These are phyloP conservation scores for Quercus tomentella DNA, from an alignment of 331 rosid species.

Conservation along the genomic window DNA sequence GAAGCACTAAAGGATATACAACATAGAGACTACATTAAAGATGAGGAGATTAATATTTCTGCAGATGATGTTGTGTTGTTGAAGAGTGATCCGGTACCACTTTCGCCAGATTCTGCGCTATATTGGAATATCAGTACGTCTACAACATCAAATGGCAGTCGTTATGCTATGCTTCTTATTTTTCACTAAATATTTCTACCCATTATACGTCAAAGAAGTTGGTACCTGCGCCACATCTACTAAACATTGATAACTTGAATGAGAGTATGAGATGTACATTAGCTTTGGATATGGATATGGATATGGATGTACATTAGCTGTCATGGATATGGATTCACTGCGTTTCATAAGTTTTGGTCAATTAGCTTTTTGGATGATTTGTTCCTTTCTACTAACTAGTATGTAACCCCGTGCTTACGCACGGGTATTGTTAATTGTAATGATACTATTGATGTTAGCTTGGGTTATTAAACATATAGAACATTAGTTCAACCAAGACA, in stretches of 20 bases:
- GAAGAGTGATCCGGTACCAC: conserved; percentile 39
- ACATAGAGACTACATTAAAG: conserved; percentile 26
- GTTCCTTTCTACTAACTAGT: not conserved
- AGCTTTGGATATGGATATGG: too few species aligned
- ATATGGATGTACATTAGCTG: not conserved
- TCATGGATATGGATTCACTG: not conserved
- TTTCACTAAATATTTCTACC: not conserved
- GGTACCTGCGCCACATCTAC: not conserved
- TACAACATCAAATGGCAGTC: conserved; percentile 49
- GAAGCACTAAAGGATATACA: conserved; percentile 46
- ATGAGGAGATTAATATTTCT: conserved; percentile 42
- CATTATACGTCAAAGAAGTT: not conserved
- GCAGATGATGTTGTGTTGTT: conserved; percentile 44
- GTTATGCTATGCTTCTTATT: conserved; percentile 15
- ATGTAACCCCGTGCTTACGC: too few species aligned
- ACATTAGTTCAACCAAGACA: too few species aligned
- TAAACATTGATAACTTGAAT: not conserved
- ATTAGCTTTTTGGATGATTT: not conserved
- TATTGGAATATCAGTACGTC: conserved; percentile 25
- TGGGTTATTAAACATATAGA: too few species aligned
- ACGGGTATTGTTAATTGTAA: too few species aligned
- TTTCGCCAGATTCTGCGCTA: conserved; percentile 51
- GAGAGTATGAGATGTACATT: conserved; percentile 26
- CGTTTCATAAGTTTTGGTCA: conserved; percentile 9
- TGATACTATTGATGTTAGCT: too few species aligned